These are phyloP conservation scores for Botryotinia calthae DNA, from an alignment of 2,329 filamentous ascomycete species.

Conservation along the genomic window DNA sequence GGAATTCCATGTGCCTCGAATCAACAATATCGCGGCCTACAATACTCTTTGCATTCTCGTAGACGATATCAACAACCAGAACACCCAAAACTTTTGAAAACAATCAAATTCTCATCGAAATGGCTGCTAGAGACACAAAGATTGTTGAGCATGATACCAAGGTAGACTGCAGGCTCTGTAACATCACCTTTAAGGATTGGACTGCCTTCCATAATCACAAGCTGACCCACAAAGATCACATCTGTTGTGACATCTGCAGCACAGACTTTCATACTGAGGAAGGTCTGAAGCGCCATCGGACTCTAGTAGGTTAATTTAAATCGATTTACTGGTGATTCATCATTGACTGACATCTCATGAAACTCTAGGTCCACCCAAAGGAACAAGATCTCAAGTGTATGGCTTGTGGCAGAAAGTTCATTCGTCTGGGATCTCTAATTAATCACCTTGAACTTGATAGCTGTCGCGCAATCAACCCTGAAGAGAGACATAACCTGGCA, in stretches of 20 bases:
- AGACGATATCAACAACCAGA: not conserved
- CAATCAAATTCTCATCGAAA: not conserved
- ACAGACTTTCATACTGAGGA: slow-evolving; percentile 18
- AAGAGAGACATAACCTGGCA: slow-evolving; percentile 1
- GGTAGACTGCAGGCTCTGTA: slow-evolving; percentile 13
- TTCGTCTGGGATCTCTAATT: slow-evolving; percentile 19
- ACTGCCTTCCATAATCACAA: slow-evolving; percentile 9
- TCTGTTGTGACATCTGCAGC: slow-evolving; percentile 17
- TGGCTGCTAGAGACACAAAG: not conserved
- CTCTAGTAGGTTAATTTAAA: slow-evolving; percentile 1
- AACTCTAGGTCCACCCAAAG: slow-evolving; percentile 17
- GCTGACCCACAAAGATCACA: slow-evolving; percentile 5
- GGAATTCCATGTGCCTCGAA: not conserved
- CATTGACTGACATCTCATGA: not conserved
- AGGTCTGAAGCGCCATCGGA: slow-evolving; percentile 16
- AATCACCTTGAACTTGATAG: slow-evolving; percentile 19
- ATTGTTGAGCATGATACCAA: not conserved
- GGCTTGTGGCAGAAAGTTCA: slow-evolving; percentile 11
- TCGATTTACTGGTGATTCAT: not conserved
- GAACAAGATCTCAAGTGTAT: slow-evolving; percentile 16
- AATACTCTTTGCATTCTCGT: not conserved
- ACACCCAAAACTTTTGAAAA: too few relatives aligned
- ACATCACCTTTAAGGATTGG: slow-evolving; percentile 10
- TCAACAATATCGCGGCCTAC: not conserved
- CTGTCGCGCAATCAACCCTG: slow-evolving; percentile 6